Conservation (phyloP, 257 asterid genomes). For the Orobanche coerulescens region DNA sequence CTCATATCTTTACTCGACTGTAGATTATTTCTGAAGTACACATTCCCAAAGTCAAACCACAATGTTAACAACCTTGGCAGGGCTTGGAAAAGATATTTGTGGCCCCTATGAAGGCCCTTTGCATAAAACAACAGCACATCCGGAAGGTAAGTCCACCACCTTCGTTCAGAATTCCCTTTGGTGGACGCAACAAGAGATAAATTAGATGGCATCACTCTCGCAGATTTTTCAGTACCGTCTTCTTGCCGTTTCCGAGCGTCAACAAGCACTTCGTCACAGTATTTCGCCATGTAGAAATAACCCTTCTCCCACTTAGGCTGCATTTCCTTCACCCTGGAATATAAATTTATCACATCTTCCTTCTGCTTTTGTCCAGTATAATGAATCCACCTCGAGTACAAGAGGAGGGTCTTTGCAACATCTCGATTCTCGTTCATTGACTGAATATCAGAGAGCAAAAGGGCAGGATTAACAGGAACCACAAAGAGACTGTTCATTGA, state of each 20-base stretch:
- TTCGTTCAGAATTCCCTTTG: constrained; percentile 49
- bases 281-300: constrained; percentile 87
- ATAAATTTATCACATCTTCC: constrained; percentile 82
- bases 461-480: constrained; percentile 73
- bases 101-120: constrained; percentile 92
- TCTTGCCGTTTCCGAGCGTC: constrained; percentile 97
- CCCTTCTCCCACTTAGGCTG: constrained; percentile 99
- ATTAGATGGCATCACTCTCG: constrained; percentile 43
- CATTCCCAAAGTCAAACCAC: constrained; percentile 91
- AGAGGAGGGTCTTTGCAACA: constrained; percentile 86
- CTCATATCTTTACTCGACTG: constrained; percentile 63
- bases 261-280: constrained; percentile 86
- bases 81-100: constrained; percentile 92
- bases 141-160: constrained; percentile 87
- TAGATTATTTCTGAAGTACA: constrained; percentile 44
- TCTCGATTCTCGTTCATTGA: constrained; percentile 50
- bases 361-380: constrained; percentile 94
- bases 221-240: constrained; percentile 45
- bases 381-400: constrained; percentile 93
- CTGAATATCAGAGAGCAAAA: constrained; percentile 48
- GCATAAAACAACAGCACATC: constrained; percentile 86
- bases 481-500: constrained; percentile 80
- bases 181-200: constrained; percentile 38
- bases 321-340: constrained; percentile 83
- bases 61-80: constrained; percentile 88